Base-by-base conservation (phyloP, 495 filamentous ascomycete species). In the Sabuloglossum arenarium region DNA sequence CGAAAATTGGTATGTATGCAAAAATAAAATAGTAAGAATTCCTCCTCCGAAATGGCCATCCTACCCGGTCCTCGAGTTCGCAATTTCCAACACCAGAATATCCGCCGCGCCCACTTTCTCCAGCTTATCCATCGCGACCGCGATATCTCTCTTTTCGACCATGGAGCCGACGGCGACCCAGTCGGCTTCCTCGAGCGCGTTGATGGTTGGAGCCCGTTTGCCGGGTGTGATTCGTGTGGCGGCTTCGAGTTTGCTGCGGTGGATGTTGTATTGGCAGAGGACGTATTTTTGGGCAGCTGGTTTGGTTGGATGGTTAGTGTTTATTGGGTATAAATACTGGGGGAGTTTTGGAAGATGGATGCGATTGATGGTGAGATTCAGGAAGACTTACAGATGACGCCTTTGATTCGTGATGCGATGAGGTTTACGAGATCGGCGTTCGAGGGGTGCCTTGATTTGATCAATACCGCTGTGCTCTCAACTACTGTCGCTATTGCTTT, bases 121-220 rank as follows among this genome's bases (percentile, higher is more conserved):
- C 63, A 98, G 67, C 59, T 87, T 76, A 66, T 98, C 91, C 91
- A 98, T 98, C 34, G 86, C 86, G 5, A 75, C 74, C 1, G 93
- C 93, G 57, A 95, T 82, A 58, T 73, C 72, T 71, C 87, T 89
- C 74, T 89, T 88, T 72, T 86, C 82, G 1, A 96, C 91, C 91
- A 98, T 98, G 10, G 80, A 78, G 63, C 79, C 86, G 60, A 98
- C 81, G 54, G 91, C 88, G 24, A 96, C 88, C 91, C 91, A 98
- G 43, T 81, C 82, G 51, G 85, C 79, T 66, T 85, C 85, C 58
- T 95, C 91, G 4, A 98, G 74, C 5, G 82, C 72, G 16, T 81
- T 96, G 63, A 97, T 76, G 6, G 88, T 95, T 1, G 93, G 88
- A 12, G 91, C 91, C 56, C 93, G 83, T 71, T 94, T 95, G 56